These are phyloP conservation scores for Alternaria sp. DNA, from an alignment of 2,329 filamentous ascomycete species.

Conservation along the genomic window DNA sequence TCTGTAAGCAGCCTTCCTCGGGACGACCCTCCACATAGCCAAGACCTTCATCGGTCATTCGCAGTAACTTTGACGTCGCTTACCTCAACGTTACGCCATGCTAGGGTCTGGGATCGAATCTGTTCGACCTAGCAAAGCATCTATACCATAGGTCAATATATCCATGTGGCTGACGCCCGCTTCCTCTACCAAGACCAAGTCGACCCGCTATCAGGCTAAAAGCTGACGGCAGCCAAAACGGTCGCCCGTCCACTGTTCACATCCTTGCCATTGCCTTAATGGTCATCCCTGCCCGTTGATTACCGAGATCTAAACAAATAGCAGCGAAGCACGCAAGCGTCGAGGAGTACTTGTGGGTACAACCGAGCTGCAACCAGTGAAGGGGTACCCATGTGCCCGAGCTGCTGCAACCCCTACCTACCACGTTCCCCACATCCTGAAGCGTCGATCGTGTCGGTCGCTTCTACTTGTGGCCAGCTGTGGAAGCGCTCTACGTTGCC, in stretches of 20 bases:
- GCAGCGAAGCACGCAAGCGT: conserved; percentile 14
- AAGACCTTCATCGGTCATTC: conserved; percentile 9
- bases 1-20: conserved; percentile 36
- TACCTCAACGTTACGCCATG: conserved; percentile 16
- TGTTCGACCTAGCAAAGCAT: conserved; percentile 14
- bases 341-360: conserved; percentile 36
- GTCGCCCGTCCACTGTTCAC: conserved; percentile 23
- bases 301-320: conserved; percentile 28
- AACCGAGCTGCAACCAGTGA: conserved; percentile 17
- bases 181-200: conserved; percentile 21
- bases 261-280: conserved; percentile 23
- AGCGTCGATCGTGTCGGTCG: conserved; percentile 36
- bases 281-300: conserved; percentile 18
- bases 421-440: conserved; percentile 40
- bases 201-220: conserved; percentile 37
- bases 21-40: conserved; percentile 32
- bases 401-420: conserved; percentile 19
- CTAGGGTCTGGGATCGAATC: conserved; percentile 22
- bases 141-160: conserved; percentile 33
- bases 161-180: conserved; percentile 27
- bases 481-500: conserved; percentile 22
- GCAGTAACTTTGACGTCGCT: conserved; percentile 17
- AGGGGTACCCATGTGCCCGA: conserved; percentile 27
- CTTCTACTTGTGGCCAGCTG: conserved; percentile 25
- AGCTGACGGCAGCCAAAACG: conserved; percentile 23